phyloP scores from a whole-genome alignment of 345 rosid species.

The Acer campestre region DNA sequence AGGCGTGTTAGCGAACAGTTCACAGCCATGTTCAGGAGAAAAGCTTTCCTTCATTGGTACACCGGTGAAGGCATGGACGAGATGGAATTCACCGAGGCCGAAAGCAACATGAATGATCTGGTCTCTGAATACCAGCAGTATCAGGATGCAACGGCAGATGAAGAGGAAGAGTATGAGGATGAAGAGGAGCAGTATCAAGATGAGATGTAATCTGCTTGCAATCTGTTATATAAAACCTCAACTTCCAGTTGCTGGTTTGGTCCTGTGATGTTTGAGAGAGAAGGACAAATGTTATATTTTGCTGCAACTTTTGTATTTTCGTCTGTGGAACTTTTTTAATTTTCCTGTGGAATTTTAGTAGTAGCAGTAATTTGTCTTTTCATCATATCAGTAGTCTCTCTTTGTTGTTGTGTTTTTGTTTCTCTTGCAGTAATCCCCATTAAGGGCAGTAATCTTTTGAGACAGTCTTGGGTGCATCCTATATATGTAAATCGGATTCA shows the following conservation, averaged over 20 bases:
- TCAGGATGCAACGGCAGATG: constrained; percentile 80
- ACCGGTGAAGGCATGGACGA: constrained; percentile 49
- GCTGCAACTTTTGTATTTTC: neutral
- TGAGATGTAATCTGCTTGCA: constrained; percentile 24
- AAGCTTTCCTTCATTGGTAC: constrained; percentile 51
- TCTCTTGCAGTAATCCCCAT: too few species aligned
- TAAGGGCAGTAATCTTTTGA: too few species aligned
- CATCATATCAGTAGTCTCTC: too few species aligned
- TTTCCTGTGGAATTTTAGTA: neutral
- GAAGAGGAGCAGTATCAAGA: constrained; percentile 47
- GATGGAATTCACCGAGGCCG: constrained; percentile 56
- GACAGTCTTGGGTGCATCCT: too few species aligned
- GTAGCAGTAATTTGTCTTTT: neutral
- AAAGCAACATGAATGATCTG: constrained; percentile 79
- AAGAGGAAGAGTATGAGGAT: constrained; percentile 62
- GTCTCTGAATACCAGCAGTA: constrained; percentile 80
- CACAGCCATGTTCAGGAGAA: constrained; percentile 47
- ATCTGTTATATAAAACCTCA: constrained; percentile 24
- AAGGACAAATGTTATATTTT: neutral
- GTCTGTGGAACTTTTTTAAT: neutral
- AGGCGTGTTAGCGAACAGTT: constrained; percentile 75
- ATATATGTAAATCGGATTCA: too few species aligned
- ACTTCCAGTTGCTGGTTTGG: constrained; percentile 36
- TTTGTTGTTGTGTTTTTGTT: too few species aligned
- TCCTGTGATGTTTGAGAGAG: neutral